Percentiles rank a stretch among this genome's conserved stretches.
phyloP scores from a whole-genome alignment of 768 basidiomycete genomes.

The Boletus tomentosulus region DNA sequence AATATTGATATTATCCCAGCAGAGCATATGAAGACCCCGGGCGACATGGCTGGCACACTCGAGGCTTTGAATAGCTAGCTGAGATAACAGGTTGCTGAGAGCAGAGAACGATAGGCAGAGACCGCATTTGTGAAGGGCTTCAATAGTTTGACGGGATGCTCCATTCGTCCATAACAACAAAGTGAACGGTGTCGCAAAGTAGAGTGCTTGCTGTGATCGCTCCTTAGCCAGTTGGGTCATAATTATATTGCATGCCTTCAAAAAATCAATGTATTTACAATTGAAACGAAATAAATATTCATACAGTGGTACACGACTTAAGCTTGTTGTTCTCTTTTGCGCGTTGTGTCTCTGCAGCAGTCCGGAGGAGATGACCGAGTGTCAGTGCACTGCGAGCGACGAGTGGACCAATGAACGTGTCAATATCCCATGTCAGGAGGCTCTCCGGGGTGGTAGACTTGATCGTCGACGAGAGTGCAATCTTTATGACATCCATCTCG shows the following conservation, averaged over 20 bases:
- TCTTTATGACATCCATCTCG: constrained; percentile 1
- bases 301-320: background rate
- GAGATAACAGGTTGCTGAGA: background rate
- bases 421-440: constrained; percentile 1
- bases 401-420: background rate
- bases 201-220: background rate
- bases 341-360: background rate
- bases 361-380: background rate
- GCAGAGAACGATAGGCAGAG: background rate
- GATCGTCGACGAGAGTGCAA: background rate
- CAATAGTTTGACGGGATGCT: background rate
- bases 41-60: background rate
- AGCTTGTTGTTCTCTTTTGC: background rate
- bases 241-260: constrained; percentile 5
- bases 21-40: background rate
- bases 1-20: constrained; percentile 2
- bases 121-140: background rate
- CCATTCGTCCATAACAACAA: constrained; percentile 1
- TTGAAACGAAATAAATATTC: too few relatives aligned
- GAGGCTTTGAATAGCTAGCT: background rate
- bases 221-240: background rate
- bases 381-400: background rate
- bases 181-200: background rate
- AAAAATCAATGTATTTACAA: background rate
- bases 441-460: background rate